Conservation (phyloP, 2,329 filamentous ascomycete species). For the Claviceps cyperi region DNA sequence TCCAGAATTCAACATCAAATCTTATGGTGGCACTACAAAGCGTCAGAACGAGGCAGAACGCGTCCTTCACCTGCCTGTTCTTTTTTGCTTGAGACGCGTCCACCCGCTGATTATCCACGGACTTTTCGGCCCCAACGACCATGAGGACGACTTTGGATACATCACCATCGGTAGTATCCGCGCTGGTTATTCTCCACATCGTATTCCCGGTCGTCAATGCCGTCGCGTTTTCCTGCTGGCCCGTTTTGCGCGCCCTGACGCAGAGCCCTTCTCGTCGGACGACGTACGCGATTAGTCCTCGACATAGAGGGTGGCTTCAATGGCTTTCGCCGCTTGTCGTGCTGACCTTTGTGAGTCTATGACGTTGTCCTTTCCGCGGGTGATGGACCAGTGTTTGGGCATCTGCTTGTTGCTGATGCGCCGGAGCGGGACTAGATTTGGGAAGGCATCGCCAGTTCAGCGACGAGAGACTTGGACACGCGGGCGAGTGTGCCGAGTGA, state of each 20-base stretch:
- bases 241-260: background rate
- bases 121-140: too few species aligned
- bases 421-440: background rate
- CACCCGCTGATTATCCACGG: too few species aligned
- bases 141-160: too few species aligned
- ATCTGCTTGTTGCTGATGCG: too few species aligned
- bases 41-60: too few species aligned
- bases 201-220: constrained; percentile 1
- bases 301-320: background rate
- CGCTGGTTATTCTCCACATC: constrained; percentile 1
- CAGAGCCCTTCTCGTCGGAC: constrained; percentile 1
- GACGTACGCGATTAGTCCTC: background rate
- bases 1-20: too few species aligned
- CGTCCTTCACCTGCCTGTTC: too few species aligned
- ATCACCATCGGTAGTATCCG: background rate
- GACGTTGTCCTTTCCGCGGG: background rate
- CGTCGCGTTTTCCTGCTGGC: background rate
- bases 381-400: too few species aligned
- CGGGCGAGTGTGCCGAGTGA: background rate
- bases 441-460: background rate
- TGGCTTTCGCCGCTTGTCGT: background rate
- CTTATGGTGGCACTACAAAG: too few species aligned
- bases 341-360: constrained; percentile 3
- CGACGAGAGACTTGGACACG: background rate
- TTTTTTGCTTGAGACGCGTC: too few species aligned